phyloP scores from a whole-genome alignment of 225 moss, liverwort and hornwort genomes.

The Marchantia polymorpha region DNA sequence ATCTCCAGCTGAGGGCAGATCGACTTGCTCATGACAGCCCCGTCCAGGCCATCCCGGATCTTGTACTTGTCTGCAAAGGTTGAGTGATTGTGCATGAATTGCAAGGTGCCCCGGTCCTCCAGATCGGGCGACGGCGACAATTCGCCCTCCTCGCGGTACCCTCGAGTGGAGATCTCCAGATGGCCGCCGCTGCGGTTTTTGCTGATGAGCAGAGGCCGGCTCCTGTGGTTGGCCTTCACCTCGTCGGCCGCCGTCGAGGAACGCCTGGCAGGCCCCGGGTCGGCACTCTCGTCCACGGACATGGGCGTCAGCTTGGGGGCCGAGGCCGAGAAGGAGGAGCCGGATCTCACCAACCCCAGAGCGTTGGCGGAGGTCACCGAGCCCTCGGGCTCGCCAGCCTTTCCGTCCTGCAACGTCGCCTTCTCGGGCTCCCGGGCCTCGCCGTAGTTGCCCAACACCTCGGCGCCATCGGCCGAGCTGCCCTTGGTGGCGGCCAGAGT shows the following conservation, averaged over 20 bases:
- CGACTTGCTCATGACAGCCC: slow-evolving; percentile 32
- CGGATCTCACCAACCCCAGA: slow-evolving; percentile 12
- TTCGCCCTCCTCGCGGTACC: slow-evolving; percentile 50
- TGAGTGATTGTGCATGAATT: slow-evolving; percentile 41
- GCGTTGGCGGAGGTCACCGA: slow-evolving; percentile 23
- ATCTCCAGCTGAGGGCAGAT: slow-evolving; percentile 31
- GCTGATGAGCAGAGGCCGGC: slow-evolving; percentile 24
- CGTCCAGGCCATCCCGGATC: slow-evolving; percentile 34
- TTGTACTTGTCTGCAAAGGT: slow-evolving; percentile 36
- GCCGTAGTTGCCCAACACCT: slow-evolving; percentile 26
- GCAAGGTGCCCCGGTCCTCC: slow-evolving; percentile 34
- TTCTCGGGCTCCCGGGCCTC: slow-evolving; percentile 35
- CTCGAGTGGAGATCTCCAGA: slow-evolving; percentile 30
- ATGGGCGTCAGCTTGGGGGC: slow-evolving; percentile 24
- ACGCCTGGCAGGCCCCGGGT: slow-evolving; percentile 33
- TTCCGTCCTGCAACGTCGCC: slow-evolving; percentile 22
- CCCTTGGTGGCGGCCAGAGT: slow-evolving; percentile 28
- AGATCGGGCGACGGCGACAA: slow-evolving; percentile 53
- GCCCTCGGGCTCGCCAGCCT: slow-evolving; percentile 20
- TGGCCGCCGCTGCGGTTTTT: slow-evolving; percentile 35
- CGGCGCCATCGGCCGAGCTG: slow-evolving; percentile 29
- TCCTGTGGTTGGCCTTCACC: slow-evolving; percentile 32
- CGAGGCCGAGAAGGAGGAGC: slow-evolving; percentile 18
- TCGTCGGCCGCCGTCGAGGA: slow-evolving; percentile 30
- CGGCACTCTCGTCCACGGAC: slow-evolving; percentile 29